Percentiles rank a stretch among this genome's conserved stretches.
These are phyloP conservation scores for Sequoia sempervirens DNA, from an alignment of 75 land plant species.

Conservation along the genomic window DNA sequence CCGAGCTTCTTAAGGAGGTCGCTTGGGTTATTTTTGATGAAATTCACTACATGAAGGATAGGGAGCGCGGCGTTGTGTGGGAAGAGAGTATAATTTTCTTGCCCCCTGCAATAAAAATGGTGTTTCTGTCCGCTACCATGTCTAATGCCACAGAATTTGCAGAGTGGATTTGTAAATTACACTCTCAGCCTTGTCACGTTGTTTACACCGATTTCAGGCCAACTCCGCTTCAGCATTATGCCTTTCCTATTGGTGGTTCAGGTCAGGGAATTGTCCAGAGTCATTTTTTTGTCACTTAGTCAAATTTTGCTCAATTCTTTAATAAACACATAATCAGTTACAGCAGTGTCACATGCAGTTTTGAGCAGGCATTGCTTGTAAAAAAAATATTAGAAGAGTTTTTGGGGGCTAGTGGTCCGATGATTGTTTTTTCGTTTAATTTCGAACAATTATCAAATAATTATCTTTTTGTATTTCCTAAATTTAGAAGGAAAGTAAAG, in stretches of 20 bases:
- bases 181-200: slow-evolving; percentile 56
- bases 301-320: neutral
- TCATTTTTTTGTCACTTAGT: neutral
- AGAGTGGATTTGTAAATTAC: slow-evolving; percentile 58
- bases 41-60: slow-evolving; percentile 60
- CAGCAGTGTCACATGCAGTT: too few relatives aligned
- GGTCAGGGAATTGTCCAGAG: slow-evolving; percentile 10
- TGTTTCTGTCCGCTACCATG: slow-evolving; percentile 58
- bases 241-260: slow-evolving; percentile 46
- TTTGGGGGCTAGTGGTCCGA: too few relatives aligned
- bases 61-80: slow-evolving; percentile 63
- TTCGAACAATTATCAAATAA: too few relatives aligned
- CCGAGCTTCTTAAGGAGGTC: slow-evolving; percentile 56
- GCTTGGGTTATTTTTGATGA: slow-evolving; percentile 67
- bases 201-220: slow-evolving; percentile 63
- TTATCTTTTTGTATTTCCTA: too few relatives aligned
- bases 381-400: too few relatives aligned
- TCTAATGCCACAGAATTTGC: slow-evolving; percentile 65
- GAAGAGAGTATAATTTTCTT: slow-evolving; percentile 59
- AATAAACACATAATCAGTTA: too few relatives aligned
- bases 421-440: too few relatives aligned
- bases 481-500: too few relatives aligned
- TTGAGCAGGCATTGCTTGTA: too few relatives aligned
- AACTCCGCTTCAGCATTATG: slow-evolving; percentile 53
- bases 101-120: slow-evolving; percentile 61